Evolutionary conservation across 2,329 filamentous ascomycete species (phyloP).

Genomic region (Hypomyces rosellus): DNA sequence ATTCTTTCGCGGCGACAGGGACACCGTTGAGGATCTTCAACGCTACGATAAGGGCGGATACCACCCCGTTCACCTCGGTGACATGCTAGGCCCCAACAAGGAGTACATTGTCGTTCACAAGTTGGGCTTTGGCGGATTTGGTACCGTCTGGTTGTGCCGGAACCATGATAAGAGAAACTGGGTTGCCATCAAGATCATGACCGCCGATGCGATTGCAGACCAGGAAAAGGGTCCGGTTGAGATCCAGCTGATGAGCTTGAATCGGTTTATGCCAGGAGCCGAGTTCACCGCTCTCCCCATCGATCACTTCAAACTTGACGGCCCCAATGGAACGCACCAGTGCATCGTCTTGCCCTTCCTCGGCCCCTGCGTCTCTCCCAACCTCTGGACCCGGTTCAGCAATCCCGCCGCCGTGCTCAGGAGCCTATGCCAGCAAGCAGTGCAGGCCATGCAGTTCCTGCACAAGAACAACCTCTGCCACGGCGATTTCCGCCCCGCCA

Average conservation of each 20-base stretch:
- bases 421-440: constrained; percentile 16
- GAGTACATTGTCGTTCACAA: constrained; percentile 39
- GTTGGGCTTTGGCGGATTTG: constrained; percentile 36
- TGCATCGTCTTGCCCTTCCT: constrained; percentile 22
- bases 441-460: constrained; percentile 18
- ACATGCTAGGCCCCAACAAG: constrained; percentile 26
- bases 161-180: constrained; percentile 24
- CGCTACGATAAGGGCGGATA: constrained; percentile 33
- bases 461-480: constrained; percentile 25
- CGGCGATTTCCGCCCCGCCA: constrained; percentile 24
- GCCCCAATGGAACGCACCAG: constrained; percentile 22
- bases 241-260: constrained; percentile 2
- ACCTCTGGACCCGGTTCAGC: constrained; percentile 7
- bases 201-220: constrained; percentile 15
- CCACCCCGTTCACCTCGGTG: constrained; percentile 36
- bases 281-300: constrained; percentile 15
- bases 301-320: constrained; percentile 17
- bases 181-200: constrained; percentile 27
- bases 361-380: constrained; percentile 20
- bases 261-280: constrained; percentile 1
- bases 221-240: not conserved
- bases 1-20: constrained; percentile 3
- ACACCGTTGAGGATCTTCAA: constrained; percentile 15
- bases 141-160: constrained; percentile 37
- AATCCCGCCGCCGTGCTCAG: constrained; percentile 11